Conservation (phyloP, 345 rosid species). For the Populus pruinosa region DNA sequence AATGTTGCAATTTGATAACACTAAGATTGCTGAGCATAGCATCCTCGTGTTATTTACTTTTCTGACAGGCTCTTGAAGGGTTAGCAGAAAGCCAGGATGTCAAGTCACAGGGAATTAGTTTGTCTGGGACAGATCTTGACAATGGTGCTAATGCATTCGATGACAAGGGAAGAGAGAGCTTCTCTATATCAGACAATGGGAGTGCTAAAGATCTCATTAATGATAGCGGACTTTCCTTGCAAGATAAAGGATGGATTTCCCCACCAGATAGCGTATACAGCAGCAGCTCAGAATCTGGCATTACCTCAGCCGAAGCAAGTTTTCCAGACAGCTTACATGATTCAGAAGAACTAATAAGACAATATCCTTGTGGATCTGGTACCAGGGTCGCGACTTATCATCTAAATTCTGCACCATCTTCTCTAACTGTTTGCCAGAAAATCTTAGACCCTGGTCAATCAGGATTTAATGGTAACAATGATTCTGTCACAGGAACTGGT, state of each 20-base stretch:
- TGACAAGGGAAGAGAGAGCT: slow-evolving; percentile 39
- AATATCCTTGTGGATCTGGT: slow-evolving; percentile 24
- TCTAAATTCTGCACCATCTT: slow-evolving; percentile 30
- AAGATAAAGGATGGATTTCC: slow-evolving; percentile 73
- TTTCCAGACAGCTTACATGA: slow-evolving; percentile 34
- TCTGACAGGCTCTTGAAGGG: slow-evolving; percentile 65
- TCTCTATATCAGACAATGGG: slow-evolving; percentile 41
- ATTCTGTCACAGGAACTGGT: slow-evolving; percentile 17
- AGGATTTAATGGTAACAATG: slow-evolving; percentile 24
- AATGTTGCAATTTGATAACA: slow-evolving; percentile 3
- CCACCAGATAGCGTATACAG: slow-evolving; percentile 70
- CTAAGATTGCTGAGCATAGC: not conserved
- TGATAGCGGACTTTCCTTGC: slow-evolving; percentile 37
- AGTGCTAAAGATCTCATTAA: slow-evolving; percentile 35
- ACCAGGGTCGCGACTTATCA: slow-evolving; percentile 17
- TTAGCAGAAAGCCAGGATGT: slow-evolving; percentile 65
- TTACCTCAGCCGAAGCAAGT: slow-evolving; percentile 40
- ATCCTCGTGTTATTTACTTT: not conserved
- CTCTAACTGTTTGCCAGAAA: slow-evolving; percentile 35
- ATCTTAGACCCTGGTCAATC: slow-evolving; percentile 19
- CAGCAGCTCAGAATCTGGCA: slow-evolving; percentile 49
- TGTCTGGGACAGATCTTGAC: slow-evolving; percentile 50
- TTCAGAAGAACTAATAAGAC: slow-evolving; percentile 32
- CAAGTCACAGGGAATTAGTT: slow-evolving; percentile 49
- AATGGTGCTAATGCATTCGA: slow-evolving; percentile 40